Conservation (phyloP, 75 land plant genomes). For the Azolla pinnata region DNA sequence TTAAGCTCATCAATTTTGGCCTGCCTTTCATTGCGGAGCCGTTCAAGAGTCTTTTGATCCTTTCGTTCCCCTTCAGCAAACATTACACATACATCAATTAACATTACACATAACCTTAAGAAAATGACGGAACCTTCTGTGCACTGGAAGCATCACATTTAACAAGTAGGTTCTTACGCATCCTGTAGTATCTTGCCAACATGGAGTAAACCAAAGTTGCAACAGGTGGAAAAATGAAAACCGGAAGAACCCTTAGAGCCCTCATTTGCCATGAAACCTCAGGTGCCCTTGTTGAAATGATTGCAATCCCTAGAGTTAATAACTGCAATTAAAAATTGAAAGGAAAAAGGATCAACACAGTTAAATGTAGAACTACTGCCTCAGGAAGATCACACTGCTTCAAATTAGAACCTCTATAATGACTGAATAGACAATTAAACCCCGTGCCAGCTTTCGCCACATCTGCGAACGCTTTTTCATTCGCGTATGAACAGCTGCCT, state of each 20-base stretch:
- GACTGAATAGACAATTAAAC: constrained; percentile 52
- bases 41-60: constrained; percentile 84
- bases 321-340: constrained; percentile 9
- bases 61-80: constrained; percentile 52
- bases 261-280: constrained; percentile 78
- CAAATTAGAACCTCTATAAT: constrained; percentile 48
- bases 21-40: constrained; percentile 71
- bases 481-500: constrained; percentile 63
- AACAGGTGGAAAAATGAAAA: constrained; percentile 60
- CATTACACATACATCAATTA: too few species aligned
- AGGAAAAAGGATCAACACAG: too few species aligned
- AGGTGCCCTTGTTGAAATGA: constrained; percentile 56
- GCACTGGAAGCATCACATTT: neutral
- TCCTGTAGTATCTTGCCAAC: constrained; percentile 39
- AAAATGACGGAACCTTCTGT: neutral
- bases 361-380: neutral
- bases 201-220: constrained; percentile 50
- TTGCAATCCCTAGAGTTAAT: constrained; percentile 49
- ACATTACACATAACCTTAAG: neutral
- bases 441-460: constrained; percentile 52
- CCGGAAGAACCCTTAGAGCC: constrained; percentile 70
- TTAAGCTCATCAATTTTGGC: constrained; percentile 91
- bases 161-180: constrained; percentile 42
- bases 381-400: neutral
- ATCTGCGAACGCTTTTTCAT: constrained; percentile 50